Evolutionary conservation across 2,329 filamentous ascomycete species (phyloP).

Genomic region (Orbilia brochopaga): DNA sequence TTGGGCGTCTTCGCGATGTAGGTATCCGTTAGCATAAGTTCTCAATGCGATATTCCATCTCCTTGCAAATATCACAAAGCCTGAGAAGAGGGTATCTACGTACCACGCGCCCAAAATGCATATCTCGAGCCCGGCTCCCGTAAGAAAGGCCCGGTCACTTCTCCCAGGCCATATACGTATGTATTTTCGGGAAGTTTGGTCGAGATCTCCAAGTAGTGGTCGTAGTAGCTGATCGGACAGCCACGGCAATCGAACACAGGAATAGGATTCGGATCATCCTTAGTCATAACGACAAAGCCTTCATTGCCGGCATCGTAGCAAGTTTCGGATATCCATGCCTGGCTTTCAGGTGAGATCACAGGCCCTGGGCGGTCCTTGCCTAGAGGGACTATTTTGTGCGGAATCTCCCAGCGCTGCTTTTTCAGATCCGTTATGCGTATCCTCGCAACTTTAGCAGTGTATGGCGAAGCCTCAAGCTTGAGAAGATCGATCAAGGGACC

Average conservation of each 20-base stretch:
- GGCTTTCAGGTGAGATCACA: conserved; percentile 6
- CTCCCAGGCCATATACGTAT: conserved; percentile 35
- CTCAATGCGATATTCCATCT: too few relatives aligned
- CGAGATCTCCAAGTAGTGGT: conserved; percentile 38
- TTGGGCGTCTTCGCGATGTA: conserved; percentile 24
- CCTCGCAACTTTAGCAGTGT: conserved; percentile 22
- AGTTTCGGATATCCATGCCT: too few relatives aligned
- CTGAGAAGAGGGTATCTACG: too few relatives aligned
- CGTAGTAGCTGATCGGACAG: conserved; percentile 14
- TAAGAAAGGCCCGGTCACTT: conserved; percentile 40
- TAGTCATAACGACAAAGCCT: conserved; percentile 35
- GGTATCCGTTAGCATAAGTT: not conserved
- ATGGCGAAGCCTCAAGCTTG: conserved; percentile 24
- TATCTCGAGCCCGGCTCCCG: conserved; percentile 36
- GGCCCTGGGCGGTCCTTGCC: conserved; percentile 12
- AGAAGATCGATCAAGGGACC: conserved; percentile 18
- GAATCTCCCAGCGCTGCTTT: conserved; percentile 30
- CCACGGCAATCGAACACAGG: conserved; percentile 34
- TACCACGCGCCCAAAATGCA: conserved; percentile 48
- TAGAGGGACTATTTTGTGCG: conserved; percentile 19
- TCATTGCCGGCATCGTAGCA: not conserved
- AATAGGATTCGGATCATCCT: conserved; percentile 14
- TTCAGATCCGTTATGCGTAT: conserved; percentile 31
- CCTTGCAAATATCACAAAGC: too few relatives aligned
- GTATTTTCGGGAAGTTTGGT: conserved; percentile 30